These are phyloP conservation scores for Entelexis sorbosivorans DNA, from an alignment of 1,139 yeast genomes.

Conservation along the genomic window DNA sequence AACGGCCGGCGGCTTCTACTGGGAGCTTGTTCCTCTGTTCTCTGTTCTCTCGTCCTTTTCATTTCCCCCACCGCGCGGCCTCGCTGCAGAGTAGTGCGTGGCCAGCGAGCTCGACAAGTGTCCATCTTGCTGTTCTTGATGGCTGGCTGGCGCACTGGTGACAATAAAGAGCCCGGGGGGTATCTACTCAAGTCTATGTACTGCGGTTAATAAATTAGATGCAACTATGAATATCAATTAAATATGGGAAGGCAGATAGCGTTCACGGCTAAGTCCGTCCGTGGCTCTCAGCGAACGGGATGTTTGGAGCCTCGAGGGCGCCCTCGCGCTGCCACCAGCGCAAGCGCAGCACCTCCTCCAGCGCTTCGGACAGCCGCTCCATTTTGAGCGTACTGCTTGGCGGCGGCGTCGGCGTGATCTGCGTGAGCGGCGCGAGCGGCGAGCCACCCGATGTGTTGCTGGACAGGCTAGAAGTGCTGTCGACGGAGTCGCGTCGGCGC, in stretches of 20 bases:
- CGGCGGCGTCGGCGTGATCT: background rate
- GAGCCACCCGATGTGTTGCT: background rate
- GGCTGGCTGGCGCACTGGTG: too few species aligned
- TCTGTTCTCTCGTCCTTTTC: background rate
- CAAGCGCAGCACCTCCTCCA: conserved; percentile 26
- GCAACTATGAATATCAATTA: background rate
- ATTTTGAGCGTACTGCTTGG: conserved; percentile 7
- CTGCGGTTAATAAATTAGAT: background rate
- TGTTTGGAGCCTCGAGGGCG: background rate
- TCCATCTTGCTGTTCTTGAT: too few species aligned
- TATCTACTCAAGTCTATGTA: background rate
- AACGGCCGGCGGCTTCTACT: too few species aligned
- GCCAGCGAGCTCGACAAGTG: too few species aligned
- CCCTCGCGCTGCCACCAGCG: conserved; percentile 1
- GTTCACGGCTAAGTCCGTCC: background rate
- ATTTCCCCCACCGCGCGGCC: background rate
- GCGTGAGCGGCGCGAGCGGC: background rate
- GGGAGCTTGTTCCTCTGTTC: too few species aligned
- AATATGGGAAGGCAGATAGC: background rate
- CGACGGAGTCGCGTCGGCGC: background rate
- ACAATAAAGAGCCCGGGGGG: too few species aligned
- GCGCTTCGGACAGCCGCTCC: conserved; percentile 27
- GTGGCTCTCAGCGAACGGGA: background rate
- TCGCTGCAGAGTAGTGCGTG: too few species aligned
- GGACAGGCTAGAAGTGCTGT: background rate